These are phyloP conservation scores for Phytophthora ohioensis DNA, from an alignment of 352 stramenopile genomes.

Conservation along the genomic window DNA sequence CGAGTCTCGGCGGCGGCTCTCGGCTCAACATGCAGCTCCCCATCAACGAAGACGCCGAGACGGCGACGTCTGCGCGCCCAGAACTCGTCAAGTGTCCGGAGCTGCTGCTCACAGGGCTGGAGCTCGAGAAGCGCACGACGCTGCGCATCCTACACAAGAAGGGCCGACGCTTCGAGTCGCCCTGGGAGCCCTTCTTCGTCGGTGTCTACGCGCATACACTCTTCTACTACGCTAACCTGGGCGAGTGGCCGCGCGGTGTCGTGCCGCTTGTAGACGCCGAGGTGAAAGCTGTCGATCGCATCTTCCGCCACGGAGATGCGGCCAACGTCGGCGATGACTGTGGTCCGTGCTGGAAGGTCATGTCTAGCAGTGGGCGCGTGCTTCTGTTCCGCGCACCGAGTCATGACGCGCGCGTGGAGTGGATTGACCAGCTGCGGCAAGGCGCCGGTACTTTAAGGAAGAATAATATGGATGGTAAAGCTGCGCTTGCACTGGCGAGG, in stretches of 20 bases:
- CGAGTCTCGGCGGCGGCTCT: slow-evolving; percentile 14
- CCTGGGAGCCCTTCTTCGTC: slow-evolving; percentile 68
- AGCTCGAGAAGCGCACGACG: slow-evolving; percentile 54
- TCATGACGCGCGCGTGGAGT: slow-evolving; percentile 53
- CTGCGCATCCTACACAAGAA: slow-evolving; percentile 69
- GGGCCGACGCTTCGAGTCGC: slow-evolving; percentile 71
- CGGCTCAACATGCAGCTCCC: slow-evolving; percentile 30
- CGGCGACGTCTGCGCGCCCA: slow-evolving; percentile 9
- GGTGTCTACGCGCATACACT: slow-evolving; percentile 67
- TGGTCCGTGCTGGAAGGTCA: slow-evolving; percentile 80
- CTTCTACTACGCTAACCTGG: slow-evolving; percentile 71
- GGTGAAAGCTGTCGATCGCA: slow-evolving; percentile 66
- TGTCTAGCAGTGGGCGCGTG: slow-evolving; percentile 58
- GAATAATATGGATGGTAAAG: slow-evolving; percentile 41
- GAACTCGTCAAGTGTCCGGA: slow-evolving; percentile 56
- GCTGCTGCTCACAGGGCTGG: slow-evolving; percentile 50
- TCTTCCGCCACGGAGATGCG: slow-evolving; percentile 48
- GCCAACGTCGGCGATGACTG: slow-evolving; percentile 52
- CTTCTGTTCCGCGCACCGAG: slow-evolving; percentile 73
- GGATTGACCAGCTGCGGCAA: slow-evolving; percentile 62
- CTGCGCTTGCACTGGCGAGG: slow-evolving; percentile 35
- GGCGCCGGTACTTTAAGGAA: slow-evolving; percentile 26
- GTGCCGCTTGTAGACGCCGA: slow-evolving; percentile 59
- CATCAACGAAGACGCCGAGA: slow-evolving; percentile 18
- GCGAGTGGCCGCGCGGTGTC: slow-evolving; percentile 59